phyloP scores from a whole-genome alignment of 2,329 filamentous ascomycete species.

The Neonectria hederae region DNA sequence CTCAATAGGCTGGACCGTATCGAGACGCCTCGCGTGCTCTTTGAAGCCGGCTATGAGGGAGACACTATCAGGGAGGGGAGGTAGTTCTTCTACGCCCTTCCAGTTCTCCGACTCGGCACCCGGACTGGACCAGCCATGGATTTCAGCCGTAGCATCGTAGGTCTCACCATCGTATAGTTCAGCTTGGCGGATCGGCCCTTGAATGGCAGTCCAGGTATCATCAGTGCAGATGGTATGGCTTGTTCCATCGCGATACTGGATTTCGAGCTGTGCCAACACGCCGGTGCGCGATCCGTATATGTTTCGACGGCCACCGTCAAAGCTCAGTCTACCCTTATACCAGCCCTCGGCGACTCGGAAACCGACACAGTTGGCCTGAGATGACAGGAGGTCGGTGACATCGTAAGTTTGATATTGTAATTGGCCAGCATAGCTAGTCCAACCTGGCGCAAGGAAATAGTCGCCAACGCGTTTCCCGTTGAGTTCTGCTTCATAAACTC shows the following conservation, averaged over 20 bases:
- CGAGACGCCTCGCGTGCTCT: conserved; percentile 46
- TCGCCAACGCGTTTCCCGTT: conserved; percentile 54
- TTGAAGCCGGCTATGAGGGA: conserved; percentile 52
- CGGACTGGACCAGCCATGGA: conserved; percentile 29
- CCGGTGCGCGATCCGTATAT: conserved; percentile 52
- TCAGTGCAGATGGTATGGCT: conserved; percentile 47
- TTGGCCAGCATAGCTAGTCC: conserved; percentile 58
- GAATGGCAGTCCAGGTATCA: conserved; percentile 49
- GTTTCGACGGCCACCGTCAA: conserved; percentile 39
- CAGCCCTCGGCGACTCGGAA: conserved; percentile 58
- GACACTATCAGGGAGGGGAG: conserved; percentile 19
- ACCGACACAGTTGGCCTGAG: conserved; percentile 27
- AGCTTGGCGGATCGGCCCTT: conserved; percentile 47
- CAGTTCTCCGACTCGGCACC: conserved; percentile 14
- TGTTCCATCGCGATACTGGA: conserved; percentile 47
- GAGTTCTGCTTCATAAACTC: conserved; percentile 55
- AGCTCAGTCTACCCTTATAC: conserved; percentile 53
- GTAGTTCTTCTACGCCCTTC: conserved; percentile 23
- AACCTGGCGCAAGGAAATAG: conserved; percentile 58
- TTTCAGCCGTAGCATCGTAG: conserved; percentile 53
- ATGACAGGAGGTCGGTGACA: conserved; percentile 51
- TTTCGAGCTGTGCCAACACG: conserved; percentile 51
- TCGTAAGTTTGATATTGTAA: conserved; percentile 62
- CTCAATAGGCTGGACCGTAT: conserved; percentile 19
- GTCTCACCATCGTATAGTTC: conserved; percentile 64